Evolutionary conservation across 2,329 filamentous ascomycete genomes (phyloP), one percentile per base, ranked within the genome.

Genomic region (Geosmithia flava): DNA sequence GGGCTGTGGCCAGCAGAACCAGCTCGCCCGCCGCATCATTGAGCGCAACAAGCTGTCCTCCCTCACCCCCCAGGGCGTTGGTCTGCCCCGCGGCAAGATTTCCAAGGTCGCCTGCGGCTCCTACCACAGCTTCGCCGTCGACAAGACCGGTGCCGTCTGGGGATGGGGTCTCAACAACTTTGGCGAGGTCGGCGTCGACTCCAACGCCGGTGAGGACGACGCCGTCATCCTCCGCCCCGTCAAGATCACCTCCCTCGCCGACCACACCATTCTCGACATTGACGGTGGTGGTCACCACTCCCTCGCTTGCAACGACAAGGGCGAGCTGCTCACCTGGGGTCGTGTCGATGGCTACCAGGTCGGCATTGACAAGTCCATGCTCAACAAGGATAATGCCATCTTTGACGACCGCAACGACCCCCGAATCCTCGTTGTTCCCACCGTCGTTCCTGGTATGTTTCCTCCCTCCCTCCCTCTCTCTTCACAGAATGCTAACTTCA

Each of bases 131-230:
- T 91, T 95, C 55, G 87, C 87, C 17, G 72, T 95, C 44, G 80
- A 84, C 63, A 74, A 77, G 49, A 75, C 78, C 15, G 85, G 81
- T 40, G 73, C 77, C 29, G 83, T 91, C 30, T 93, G 81, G 65
- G 78, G 81, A 0, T 95, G 88, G 87, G 88, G 89, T 20, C 70
- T 91, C 29, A 95, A 95, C 73, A 89, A 85, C 66, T 94, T 86
- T 63, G 85, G 83, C 53, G 83, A 95, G 68, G 86, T 85, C 16
- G 87, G 69, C 4, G 78, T 85, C 47, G 70, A 71, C 46, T 70
- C 75, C 47, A 75, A 85, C 50, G 69, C 67, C 37, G 62, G 69
- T 19, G 62, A 65, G 51, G 65, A 72, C 17, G 75, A 77, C 27
- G 82, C 81, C 48, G 86, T 83, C 52, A 76, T 95, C 46, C 74